These are phyloP conservation scores for Chenopodium quinoa DNA, from an alignment of 148 eudicot species.

Conservation along the genomic window DNA sequence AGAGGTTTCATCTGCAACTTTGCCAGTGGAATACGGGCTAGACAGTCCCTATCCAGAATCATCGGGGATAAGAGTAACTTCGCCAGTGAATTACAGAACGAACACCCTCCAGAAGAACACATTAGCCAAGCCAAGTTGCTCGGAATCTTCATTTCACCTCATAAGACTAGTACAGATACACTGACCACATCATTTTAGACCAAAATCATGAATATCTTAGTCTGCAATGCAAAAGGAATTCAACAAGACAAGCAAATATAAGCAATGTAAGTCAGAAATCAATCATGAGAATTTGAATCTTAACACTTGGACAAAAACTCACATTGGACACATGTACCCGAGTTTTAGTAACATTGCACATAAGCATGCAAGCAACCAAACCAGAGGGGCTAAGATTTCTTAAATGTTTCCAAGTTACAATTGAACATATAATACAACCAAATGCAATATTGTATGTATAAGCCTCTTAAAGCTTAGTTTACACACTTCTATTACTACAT, in stretches of 20 bases:
- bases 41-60: neutral
- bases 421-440: slow-evolving; percentile 20
- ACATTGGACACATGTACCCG: neutral
- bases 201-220: neutral
- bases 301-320: neutral
- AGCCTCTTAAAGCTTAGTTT: slow-evolving; percentile 15
- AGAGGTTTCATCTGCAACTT: neutral
- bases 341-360: neutral
- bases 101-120: neutral
- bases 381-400: neutral
- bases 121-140: neutral
- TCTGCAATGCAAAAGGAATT: neutral
- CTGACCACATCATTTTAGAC: neutral
- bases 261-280: neutral
- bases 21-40: neutral
- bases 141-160: too few relatives aligned
- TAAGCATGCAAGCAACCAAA: neutral
- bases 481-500: slow-evolving; percentile 22
- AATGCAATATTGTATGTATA: slow-evolving; percentile 16
- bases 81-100: neutral
- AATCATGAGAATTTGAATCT: neutral
- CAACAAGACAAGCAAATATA: neutral
- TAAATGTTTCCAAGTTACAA: slow-evolving; percentile 5
- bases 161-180: neutral
- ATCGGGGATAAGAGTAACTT: neutral